Evolutionary conservation across 2,329 filamentous ascomycete species (phyloP), one percentile per base, ranked within the genome.

Genomic region (Xylaria sp.): DNA sequence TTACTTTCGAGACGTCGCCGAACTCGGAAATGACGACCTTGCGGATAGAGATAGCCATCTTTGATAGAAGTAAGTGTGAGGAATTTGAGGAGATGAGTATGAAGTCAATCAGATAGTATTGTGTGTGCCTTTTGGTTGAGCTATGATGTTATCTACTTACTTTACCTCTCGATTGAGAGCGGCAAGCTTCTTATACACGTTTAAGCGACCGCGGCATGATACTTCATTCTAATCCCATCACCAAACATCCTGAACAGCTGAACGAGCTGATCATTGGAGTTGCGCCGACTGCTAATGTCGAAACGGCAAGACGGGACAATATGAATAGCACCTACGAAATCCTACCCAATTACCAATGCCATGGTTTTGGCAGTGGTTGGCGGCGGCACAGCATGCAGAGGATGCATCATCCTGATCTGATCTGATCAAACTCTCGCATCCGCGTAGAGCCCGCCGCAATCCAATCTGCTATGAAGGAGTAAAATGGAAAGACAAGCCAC

Each of bases 11-110:
- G 57, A 66, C 63, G 53, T 71, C 66, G 49, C 69, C 69, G 51
- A 71, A 69, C 44, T 66, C 63, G 23, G 66, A 57, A 46, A 71
- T 65, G 38, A 71, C 54, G 9, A 71, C 66, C 28, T 71, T 71
- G 60, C 68, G 66, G 5, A 71, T 69, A 9, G 66, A 31, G 20
- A 56, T 71, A n/a, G 66, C 7, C 65, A 67, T 67, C 6, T 36
- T 67, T 40, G 56, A 56, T 42, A 20, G 9, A 5, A 10, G 31
- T 3, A 42, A 10, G 20, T 20, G 33, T 13, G 58, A 38, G 23
- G 17, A 33, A 26, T 15, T 17, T 15, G 17, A 3, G 10, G n/a
- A 51, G 20, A 20, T 31, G 38, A 13, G 17, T 20, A n/a, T 28
- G 15, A 23, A 48, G 56, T 23, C 28, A 23, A 46, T 5, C 4